phyloP scores from a whole-genome alignment of 75 land plant genomes.

The Gnetum montanum region DNA sequence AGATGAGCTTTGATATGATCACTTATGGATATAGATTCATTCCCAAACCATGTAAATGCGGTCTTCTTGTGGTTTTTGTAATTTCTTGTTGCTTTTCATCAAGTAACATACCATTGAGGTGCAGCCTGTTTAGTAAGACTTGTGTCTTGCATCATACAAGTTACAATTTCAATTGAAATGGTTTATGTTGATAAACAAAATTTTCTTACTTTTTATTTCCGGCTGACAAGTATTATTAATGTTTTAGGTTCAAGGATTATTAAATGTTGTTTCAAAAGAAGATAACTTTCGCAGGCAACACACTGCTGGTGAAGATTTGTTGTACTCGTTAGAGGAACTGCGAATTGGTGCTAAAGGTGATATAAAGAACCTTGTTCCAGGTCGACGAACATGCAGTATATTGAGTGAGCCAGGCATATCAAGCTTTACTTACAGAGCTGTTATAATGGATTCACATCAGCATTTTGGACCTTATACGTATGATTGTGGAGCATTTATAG shows the following conservation, averaged over 20 bases:
- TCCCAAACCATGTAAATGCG: no score
- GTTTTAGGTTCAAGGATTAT: conserved; percentile 42
- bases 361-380: conserved; percentile 37
- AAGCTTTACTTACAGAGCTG: conserved; percentile 43
- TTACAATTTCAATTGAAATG: no score
- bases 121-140: no score
- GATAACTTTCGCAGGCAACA: conserved; percentile 39
- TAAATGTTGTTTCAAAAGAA: conserved; percentile 50
- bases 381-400: conserved; percentile 37
- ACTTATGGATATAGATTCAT: no score
- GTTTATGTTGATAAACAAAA: no score
- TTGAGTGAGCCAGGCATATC: conserved; percentile 49
- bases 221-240: no score
- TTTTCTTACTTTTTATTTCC: no score
- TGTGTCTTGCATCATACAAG: no score
- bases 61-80: no score
- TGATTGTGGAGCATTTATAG: conserved; percentile 77
- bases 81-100: no score
- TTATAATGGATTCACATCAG: conserved; percentile 67
- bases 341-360: conserved; percentile 41
- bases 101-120: no score
- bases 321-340: conserved; percentile 47
- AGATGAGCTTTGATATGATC: no score
- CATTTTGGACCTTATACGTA: conserved; percentile 31
- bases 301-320: conserved; percentile 22